Percentiles rank a stretch among this genome's conserved stretches.
Evolutionary conservation across 2,329 filamentous ascomycete genomes (phyloP).

Genomic region (Beauveria sp.): DNA sequence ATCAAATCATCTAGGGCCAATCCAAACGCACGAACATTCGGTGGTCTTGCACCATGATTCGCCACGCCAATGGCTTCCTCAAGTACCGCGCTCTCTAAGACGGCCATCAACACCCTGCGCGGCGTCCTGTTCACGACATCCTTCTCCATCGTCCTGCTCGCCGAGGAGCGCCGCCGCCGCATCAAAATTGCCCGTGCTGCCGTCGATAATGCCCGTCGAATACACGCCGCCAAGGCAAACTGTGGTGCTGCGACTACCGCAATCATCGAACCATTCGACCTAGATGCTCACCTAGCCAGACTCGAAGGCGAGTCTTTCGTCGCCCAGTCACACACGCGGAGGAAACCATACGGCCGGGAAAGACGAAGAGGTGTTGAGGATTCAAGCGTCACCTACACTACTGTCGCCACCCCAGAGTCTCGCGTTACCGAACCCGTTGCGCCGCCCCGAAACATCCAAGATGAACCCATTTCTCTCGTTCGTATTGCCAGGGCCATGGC

Average conservation of each 20-base stretch:
- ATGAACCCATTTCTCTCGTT: not conserved
- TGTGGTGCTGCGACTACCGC: constrained; percentile 21
- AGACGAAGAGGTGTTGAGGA: constrained; percentile 11
- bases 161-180: constrained; percentile 49
- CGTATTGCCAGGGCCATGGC: not conserved
- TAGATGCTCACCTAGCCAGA: constrained; percentile 15
- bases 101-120: constrained; percentile 47
- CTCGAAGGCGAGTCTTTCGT: constrained; percentile 21
- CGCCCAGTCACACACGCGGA: constrained; percentile 13
- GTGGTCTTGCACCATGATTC: constrained; percentile 11
- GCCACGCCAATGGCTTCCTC: constrained; percentile 35
- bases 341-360: constrained; percentile 22
- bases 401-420: not conserved
- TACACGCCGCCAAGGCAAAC: constrained; percentile 33
- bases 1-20: not conserved
- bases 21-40: not conserved
- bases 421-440: not conserved
- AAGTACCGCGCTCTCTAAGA: constrained; percentile 45
- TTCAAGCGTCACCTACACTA: not conserved
- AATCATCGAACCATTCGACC: constrained; percentile 18
- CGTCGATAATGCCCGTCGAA: constrained; percentile 44
- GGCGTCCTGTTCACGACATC: constrained; percentile 50
- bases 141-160: constrained; percentile 46
- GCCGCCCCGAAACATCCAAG: not conserved
- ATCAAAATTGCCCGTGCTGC: constrained; percentile 43